Percentiles rank a stretch among this genome's conserved stretches.
These are phyloP conservation scores for Mycena citricolor DNA, from an alignment of 1,284 basidiomycete genomes.

Conservation along the genomic window DNA sequence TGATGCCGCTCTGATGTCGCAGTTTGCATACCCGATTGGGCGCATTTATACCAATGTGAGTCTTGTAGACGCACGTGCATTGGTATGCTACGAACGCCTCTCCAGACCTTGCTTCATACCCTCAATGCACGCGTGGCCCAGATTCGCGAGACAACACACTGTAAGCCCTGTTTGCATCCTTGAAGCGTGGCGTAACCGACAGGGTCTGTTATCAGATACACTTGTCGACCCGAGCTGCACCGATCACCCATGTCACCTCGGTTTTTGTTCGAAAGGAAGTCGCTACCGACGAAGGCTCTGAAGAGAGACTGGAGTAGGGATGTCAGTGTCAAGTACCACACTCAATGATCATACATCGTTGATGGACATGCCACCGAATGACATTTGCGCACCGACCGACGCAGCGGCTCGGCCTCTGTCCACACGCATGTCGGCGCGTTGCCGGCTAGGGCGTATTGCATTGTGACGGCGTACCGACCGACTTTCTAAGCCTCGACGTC, in stretches of 20 bases:
- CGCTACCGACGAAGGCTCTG: slow-evolving; percentile 17
- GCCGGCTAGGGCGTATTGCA: too few relatives aligned
- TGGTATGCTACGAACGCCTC: background rate
- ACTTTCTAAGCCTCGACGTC: too few relatives aligned
- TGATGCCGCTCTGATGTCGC: too few relatives aligned
- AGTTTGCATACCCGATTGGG: slow-evolving; percentile 19
- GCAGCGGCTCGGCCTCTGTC: too few relatives aligned
- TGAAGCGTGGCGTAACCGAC: background rate
- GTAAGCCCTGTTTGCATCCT: slow-evolving; percentile 10
- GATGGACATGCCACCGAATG: too few relatives aligned
- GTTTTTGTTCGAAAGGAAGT: slow-evolving; percentile 17
- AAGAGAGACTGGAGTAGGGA: too few relatives aligned
- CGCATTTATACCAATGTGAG: slow-evolving; percentile 18
- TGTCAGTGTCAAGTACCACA: too few relatives aligned
- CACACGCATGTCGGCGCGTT: too few relatives aligned
- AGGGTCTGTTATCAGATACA: slow-evolving; percentile 5
- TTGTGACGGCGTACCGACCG: too few relatives aligned
- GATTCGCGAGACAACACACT: slow-evolving; percentile 10
- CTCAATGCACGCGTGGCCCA: slow-evolving; percentile 11
- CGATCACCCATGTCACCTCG: slow-evolving; percentile 4
- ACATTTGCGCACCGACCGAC: too few relatives aligned
- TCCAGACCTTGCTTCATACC: slow-evolving; percentile 10
- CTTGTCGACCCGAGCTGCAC: slow-evolving; percentile 3
- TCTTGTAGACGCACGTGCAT: background rate
- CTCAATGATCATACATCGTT: too few relatives aligned